Percentiles rank a stretch among this genome's conserved stretches.
Evolutionary conservation across 495 filamentous ascomycete species (phyloP).

Genomic region (Hypoxylon rickii): DNA sequence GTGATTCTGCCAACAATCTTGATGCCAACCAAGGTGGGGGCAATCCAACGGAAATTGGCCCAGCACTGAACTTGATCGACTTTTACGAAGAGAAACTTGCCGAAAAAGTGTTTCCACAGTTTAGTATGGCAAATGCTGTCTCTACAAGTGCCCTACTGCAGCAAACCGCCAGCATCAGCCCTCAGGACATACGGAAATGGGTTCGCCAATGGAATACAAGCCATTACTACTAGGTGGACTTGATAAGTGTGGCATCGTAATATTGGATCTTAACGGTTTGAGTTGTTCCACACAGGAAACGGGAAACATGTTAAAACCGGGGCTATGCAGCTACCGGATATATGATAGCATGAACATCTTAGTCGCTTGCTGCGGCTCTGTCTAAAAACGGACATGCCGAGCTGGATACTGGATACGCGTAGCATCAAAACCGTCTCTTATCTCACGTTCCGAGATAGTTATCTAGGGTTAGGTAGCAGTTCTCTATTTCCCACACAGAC

Average conservation of each 20-base stretch:
- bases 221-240: too few species aligned
- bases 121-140: background rate
- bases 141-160: background rate
- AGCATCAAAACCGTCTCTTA: background rate
- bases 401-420: background rate
- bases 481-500: conserved; percentile 15
- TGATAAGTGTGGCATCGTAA: too few species aligned
- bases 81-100: background rate
- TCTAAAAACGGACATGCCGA: conserved; percentile 23
- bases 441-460: too few species aligned
- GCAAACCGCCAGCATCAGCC: background rate
- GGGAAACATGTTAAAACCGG: too few species aligned
- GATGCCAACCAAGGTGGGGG: background rate
- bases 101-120: background rate
- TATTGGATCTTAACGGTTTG: too few species aligned
- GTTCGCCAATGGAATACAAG: too few species aligned
- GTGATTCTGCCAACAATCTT: background rate
- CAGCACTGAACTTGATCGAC: background rate
- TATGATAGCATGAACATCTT: too few species aligned
- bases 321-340: too few species aligned
- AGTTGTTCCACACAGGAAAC: too few species aligned
- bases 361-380: background rate
- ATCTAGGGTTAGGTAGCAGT: too few species aligned
- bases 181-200: background rate
- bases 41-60: background rate